Evolutionary conservation across 139 green algal species (phyloP).

Genomic region (Micractinium sp.): DNA sequence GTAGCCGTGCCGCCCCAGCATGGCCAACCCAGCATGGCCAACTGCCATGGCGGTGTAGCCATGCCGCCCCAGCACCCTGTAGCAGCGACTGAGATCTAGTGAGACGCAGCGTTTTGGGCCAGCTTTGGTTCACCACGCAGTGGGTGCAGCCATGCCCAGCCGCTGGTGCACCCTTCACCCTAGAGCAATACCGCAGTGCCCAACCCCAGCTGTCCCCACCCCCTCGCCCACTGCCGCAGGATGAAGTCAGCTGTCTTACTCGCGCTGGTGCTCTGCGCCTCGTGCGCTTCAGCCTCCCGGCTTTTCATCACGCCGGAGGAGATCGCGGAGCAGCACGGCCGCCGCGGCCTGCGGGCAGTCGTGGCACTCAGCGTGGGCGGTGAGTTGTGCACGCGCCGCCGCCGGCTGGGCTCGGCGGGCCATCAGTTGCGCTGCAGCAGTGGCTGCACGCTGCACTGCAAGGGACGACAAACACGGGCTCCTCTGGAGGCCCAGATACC

Average conservation of each 20-base stretch:
- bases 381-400: neutral
- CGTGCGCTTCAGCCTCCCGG: slow-evolving; percentile 2
- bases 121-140: too few relatives aligned
- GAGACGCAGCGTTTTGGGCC: neutral
- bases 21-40: neutral
- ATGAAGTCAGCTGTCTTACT: slow-evolving; percentile 10
- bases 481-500: too few relatives aligned
- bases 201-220: neutral
- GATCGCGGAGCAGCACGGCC: neutral
- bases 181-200: too few relatives aligned
- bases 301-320: slow-evolving; percentile 20
- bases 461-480: too few relatives aligned
- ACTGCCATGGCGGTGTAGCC: too few relatives aligned
- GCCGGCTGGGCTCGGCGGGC: neutral
- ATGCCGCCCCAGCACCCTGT: too few relatives aligned
- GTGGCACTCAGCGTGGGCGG: neutral
- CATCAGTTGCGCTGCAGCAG: neutral
- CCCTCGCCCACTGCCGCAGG: neutral
- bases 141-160: neutral
- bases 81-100: too few relatives aligned
- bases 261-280: slow-evolving; percentile 11
- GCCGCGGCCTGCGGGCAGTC: neutral
- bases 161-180: too few relatives aligned
- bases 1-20: neutral
- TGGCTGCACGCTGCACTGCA: neutral